These are phyloP conservation scores for Trichomonas tenax DNA, from an alignment of 208 protist species.

Conservation along the genomic window DNA sequence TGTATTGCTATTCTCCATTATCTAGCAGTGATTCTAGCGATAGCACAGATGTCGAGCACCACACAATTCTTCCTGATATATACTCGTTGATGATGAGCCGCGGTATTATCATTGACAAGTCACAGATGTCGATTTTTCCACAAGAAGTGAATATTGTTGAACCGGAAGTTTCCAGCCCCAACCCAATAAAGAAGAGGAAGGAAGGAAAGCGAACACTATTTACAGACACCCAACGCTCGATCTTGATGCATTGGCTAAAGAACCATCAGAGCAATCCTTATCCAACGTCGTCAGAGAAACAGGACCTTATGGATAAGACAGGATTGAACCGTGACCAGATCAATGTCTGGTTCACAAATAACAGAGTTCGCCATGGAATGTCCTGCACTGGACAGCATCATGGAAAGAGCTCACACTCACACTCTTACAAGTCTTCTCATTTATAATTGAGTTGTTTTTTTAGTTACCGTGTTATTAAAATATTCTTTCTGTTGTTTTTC, in stretches of 20 bases:
- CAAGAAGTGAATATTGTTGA: not conserved
- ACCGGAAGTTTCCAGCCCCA: not conserved
- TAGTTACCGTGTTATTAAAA: not conserved
- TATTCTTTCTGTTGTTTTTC: too few relatives aligned
- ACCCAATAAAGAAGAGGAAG: not conserved
- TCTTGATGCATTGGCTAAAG: not conserved
- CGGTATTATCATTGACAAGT: not conserved
- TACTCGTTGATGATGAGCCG: not conserved
- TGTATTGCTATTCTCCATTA: not conserved
- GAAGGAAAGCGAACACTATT: not conserved
- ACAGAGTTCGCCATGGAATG: not conserved
- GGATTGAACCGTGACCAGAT: not conserved
- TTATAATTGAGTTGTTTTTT: not conserved
- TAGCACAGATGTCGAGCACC: not conserved
- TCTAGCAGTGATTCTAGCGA: not conserved
- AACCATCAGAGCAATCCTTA: not conserved
- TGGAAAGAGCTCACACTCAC: not conserved
- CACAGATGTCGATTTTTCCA: not conserved
- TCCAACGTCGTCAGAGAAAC: not conserved
- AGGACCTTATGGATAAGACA: not conserved
- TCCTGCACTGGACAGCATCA: not conserved
- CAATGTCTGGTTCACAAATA: slow-evolving; percentile 12
- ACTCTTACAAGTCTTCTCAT: not conserved
- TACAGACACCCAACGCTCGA: not conserved
- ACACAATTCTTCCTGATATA: not conserved